phyloP scores from a whole-genome alignment of 2,329 filamentous ascomycete species.

The Ascocoryne sarcoides region DNA sequence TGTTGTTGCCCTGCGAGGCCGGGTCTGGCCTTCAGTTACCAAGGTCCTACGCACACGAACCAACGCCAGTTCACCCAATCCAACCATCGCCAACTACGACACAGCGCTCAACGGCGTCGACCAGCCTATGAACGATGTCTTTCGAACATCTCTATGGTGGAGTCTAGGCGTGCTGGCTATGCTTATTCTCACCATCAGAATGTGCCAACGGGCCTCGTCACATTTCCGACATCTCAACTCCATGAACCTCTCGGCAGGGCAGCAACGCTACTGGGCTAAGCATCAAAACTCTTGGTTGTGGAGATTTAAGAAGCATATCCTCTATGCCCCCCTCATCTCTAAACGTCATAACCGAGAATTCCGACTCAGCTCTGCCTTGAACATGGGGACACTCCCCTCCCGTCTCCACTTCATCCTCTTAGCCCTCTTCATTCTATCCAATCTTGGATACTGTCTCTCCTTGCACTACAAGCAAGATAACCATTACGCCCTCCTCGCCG shows the following conservation, averaged over 20 bases:
- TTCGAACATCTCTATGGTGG: constrained; percentile 52
- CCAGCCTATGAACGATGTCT: constrained; percentile 47
- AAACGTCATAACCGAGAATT: constrained; percentile 63
- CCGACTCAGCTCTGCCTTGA: constrained; percentile 49
- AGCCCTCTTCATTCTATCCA: constrained; percentile 48
- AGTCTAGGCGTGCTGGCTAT: constrained; percentile 48
- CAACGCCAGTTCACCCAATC: constrained; percentile 26
- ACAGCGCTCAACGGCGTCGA: constrained; percentile 52
- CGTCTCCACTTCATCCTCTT: constrained; percentile 53
- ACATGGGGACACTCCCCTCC: constrained; percentile 55
- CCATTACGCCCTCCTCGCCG: constrained; percentile 48
- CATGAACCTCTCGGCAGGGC: constrained; percentile 43
- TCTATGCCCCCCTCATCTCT: constrained; percentile 54
- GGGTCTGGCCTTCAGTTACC: too few species aligned
- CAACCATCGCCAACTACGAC: constrained; percentile 47
- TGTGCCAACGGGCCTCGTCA: constrained; percentile 45
- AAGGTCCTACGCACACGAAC: too few species aligned
- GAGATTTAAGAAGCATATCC: constrained; percentile 50
- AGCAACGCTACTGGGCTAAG: constrained; percentile 50
- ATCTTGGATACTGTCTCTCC: constrained; percentile 52
- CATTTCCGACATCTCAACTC: constrained; percentile 50
- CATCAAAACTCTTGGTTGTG: constrained; percentile 53
- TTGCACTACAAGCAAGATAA: constrained; percentile 52
- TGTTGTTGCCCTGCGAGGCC: too few species aligned
- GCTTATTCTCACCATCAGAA: constrained; percentile 43